Percentiles rank a stretch among this genome's conserved stretches.
Conservation (phyloP, 2,329 filamentous ascomycete genomes). For the Pyrenophora teres region DNA sequence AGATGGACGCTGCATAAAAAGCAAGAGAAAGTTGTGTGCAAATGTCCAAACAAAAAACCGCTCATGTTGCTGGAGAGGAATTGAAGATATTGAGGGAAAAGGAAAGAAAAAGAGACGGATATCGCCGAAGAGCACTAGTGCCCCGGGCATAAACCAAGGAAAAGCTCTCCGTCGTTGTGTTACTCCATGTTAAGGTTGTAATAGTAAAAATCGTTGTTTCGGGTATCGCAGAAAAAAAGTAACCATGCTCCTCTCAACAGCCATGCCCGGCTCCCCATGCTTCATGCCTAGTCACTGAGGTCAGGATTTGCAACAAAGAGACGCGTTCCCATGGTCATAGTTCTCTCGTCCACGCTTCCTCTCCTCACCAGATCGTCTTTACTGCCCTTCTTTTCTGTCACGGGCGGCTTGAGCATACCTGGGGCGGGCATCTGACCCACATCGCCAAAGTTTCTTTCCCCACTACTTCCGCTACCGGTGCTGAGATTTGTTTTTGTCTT, state of each 20-base stretch:
- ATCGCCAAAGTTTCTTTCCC: slow-evolving; percentile 58
- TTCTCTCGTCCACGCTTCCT: slow-evolving; percentile 83
- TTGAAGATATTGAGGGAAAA: neutral
- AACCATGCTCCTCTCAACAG: neutral
- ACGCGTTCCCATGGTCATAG: slow-evolving; percentile 72
- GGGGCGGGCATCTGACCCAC: slow-evolving; percentile 56
- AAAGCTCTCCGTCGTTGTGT: slow-evolving; percentile 1
- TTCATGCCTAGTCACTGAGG: slow-evolving; percentile 54
- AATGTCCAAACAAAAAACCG: neutral
- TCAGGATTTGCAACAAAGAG: slow-evolving; percentile 89
- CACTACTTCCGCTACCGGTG: slow-evolving; percentile 50
- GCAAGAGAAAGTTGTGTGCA: neutral
- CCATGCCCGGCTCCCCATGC: neutral
- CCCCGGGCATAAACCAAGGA: no score
- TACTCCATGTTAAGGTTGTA: neutral
- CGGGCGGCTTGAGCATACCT: slow-evolving; percentile 51
- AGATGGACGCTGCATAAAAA: neutral
- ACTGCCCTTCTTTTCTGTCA: slow-evolving; percentile 54
- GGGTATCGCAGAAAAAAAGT: slow-evolving; percentile 41
- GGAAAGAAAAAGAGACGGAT: slow-evolving; percentile 3
- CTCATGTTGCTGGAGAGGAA: neutral
- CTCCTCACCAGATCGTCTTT: slow-evolving; percentile 74
- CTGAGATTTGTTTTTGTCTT: slow-evolving; percentile 49
- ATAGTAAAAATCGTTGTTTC: slow-evolving; percentile 20
- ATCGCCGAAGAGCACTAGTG: neutral